Base-by-base conservation (phyloP, 2,329 filamentous ascomycete genomes). In the Aspergillus texensis region DNA sequence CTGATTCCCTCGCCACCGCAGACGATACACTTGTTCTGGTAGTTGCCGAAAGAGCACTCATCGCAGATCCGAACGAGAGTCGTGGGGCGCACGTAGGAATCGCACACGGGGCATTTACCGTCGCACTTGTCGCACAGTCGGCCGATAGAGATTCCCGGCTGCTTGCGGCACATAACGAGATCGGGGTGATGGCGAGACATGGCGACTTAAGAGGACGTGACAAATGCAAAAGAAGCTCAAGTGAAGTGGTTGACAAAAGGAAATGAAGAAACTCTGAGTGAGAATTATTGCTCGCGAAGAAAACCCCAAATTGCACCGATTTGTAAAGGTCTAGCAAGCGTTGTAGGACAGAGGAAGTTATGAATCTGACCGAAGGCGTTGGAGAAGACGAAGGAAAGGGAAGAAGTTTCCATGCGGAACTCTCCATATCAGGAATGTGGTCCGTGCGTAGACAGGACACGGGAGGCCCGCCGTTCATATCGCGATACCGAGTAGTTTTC, bases 81-180 rank as follows among this genome's bases (percentile, higher is more conserved):
- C 32, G 95, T 99, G 14, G 95, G 95, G 19, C 95, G 94, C 68
- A 99, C 95, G 86, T 99, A 99, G 65, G 92, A 96, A 79, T 99
- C 95, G 88, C 95, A 99, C 65, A 99, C 94, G 69, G 95, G 95
- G 76, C 95, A 99, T 84, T 99, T 99, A 80, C 95, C 95, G 83
- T 99, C 95, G 85, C 95, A 99, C 83, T 99, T 99, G 84, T 99
- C 95, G 86, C 95, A 99, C 77, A 99, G 92, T 62, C 95, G 94
- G 78, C 95, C 95, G 86, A 99, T 97, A 74, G 94, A 92, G 78
- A 98, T 97, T 82, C 95, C 95, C 65, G 94, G 86, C 80, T 97
- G 94, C 84, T 99, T 99, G 84, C 94, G 94, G 88, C 95, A 99
- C 94, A 98, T 98, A 74, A 99, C 95, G 71, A 99, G 90, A 85